Evolutionary conservation across 2,329 filamentous ascomycete species (phyloP).

Genomic region (Thielaviopsis ethacetica): DNA sequence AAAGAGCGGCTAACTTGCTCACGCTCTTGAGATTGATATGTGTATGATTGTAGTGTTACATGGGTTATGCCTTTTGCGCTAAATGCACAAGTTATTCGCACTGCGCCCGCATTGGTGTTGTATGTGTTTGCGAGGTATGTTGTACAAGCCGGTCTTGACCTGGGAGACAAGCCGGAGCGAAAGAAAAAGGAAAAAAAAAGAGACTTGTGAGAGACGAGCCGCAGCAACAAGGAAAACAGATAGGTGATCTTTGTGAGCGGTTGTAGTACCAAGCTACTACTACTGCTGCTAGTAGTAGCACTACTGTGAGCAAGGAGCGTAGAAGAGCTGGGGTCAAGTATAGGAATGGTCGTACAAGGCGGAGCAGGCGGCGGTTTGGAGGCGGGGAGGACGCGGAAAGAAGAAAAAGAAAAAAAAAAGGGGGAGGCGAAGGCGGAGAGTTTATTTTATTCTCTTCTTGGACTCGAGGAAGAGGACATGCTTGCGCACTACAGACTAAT

Average conservation of each 20-base stretch:
- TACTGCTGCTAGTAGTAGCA: too few species aligned
- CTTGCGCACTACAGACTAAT: slow-evolving; percentile 54
- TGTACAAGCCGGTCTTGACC: background rate
- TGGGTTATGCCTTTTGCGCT: background rate
- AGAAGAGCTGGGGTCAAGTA: too few species aligned
- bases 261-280: too few species aligned
- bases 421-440: background rate
- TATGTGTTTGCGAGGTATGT: background rate
- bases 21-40: background rate
- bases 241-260: too few species aligned
- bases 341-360: background rate
- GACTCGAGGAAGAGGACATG: slow-evolving; percentile 92
- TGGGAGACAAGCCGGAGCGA: background rate
- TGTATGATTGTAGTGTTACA: background rate
- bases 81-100: background rate
- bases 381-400: background rate
- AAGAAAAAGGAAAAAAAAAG: background rate
- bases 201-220: too few species aligned
- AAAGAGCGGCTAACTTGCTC: background rate
- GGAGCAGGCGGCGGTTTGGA: background rate
- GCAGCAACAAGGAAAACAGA: too few species aligned
- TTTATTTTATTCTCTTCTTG: slow-evolving; percentile 56
- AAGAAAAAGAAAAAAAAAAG: background rate
- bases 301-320: too few species aligned
- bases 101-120: background rate